A percentile compares a stretch with the other conserved stretches of the same genome.
phyloP scores from a whole-genome alignment of 2,329 filamentous ascomycete species.

The Aspergillus sp. region DNA sequence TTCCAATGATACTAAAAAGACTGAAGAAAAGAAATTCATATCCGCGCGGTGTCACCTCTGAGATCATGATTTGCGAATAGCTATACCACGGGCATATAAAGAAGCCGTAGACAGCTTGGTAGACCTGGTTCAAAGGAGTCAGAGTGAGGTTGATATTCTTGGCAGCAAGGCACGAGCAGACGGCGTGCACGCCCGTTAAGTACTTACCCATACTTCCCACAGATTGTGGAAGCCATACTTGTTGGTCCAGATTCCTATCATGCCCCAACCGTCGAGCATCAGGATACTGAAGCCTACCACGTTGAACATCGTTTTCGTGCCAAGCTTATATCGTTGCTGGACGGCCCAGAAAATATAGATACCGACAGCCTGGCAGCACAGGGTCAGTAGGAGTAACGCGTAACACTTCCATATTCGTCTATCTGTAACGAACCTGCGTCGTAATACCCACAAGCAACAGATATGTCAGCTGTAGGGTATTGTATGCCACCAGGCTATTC shows the following conservation, averaged over 20 bases:
- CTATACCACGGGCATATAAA: constrained; percentile 73
- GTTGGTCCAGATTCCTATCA: constrained; percentile 62
- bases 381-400: too few relatives aligned
- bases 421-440: constrained; percentile 54
- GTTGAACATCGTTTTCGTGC: constrained; percentile 72
- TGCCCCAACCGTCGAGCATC: constrained; percentile 62
- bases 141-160: too few relatives aligned
- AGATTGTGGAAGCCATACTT: constrained; percentile 58
- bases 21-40: constrained; percentile 74
- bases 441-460: constrained; percentile 69
- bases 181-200: too few relatives aligned
- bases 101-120: constrained; percentile 64
- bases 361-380: constrained; percentile 48
- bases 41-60: constrained; percentile 68
- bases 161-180: too few relatives aligned
- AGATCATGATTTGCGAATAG: constrained; percentile 73
- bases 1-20: constrained; percentile 70
- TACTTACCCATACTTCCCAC: constrained; percentile 55
- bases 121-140: constrained; percentile 27
- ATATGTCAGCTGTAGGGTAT: constrained; percentile 68
- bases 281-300: constrained; percentile 65
- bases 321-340: constrained; percentile 63
- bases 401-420: too few relatives aligned
- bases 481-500: constrained; percentile 67
- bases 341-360: constrained; percentile 66